Percentiles rank a stretch among this genome's conserved stretches.
Conservation (phyloP, 1,139 yeast genomes). For the Geotrichum siamense region DNA sequence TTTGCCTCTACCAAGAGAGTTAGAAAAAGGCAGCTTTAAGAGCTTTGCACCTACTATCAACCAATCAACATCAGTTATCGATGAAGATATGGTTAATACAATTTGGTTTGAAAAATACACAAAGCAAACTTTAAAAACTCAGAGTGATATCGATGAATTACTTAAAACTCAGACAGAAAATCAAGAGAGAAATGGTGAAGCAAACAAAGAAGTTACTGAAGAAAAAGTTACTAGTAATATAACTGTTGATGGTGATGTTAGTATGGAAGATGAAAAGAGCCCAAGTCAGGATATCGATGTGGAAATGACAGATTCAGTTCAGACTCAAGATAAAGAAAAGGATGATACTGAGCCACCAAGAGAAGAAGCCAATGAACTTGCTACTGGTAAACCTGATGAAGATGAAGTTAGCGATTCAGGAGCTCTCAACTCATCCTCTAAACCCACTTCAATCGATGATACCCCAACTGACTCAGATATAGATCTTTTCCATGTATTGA, state of each 20-base stretch:
- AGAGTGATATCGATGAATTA: slow-evolving; percentile 19
- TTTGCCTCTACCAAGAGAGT: slow-evolving; percentile 76
- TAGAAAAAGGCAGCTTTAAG: slow-evolving; percentile 54
- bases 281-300: slow-evolving; percentile 24
- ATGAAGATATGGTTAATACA: slow-evolving; percentile 54
- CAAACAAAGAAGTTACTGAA: neutral
- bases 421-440: slow-evolving; percentile 1
- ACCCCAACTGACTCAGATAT: slow-evolving; percentile 17
- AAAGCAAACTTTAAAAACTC: slow-evolving; percentile 32
- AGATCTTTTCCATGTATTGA: slow-evolving; percentile 43
- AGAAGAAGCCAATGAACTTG: slow-evolving; percentile 2
- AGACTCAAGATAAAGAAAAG: neutral
- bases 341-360: slow-evolving; percentile 6
- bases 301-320: slow-evolving; percentile 8
- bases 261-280: slow-evolving; percentile 20
- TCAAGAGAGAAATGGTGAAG: slow-evolving; percentile 16
- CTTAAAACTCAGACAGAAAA: slow-evolving; percentile 17
- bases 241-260: too few species aligned
- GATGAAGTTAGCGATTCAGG: slow-evolving; percentile 24
- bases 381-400: slow-evolving; percentile 8
- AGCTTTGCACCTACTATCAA: slow-evolving; percentile 79
- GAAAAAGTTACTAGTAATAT: too few species aligned
- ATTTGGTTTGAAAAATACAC: slow-evolving; percentile 69
- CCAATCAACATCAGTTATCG: slow-evolving; percentile 60
- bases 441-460: slow-evolving; percentile 1